Percentiles rank a stretch among this genome's conserved stretches.
phyloP scores from a whole-genome alignment of 2,329 filamentous ascomycete species.

The Epichloe gansuensis region DNA sequence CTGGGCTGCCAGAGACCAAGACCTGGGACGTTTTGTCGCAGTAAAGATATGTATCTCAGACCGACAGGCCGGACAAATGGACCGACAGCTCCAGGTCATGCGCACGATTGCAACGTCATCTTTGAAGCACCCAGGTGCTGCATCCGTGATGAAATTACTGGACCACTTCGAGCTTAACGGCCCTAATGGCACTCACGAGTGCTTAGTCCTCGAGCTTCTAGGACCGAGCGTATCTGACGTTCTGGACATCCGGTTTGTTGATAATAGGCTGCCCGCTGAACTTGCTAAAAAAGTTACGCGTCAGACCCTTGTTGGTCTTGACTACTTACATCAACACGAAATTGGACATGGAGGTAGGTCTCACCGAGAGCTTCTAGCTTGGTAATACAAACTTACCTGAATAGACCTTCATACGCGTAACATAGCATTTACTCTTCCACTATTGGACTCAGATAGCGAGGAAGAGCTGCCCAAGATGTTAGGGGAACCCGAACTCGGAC shows the following conservation, averaged over 20 bases:
- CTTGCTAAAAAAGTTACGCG: neutral
- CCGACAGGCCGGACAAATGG: too few species aligned
- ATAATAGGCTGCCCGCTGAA: neutral
- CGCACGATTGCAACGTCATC: too few species aligned
- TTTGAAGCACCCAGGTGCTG: too few species aligned
- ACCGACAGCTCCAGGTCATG: too few species aligned
- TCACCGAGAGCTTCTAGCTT: too few species aligned
- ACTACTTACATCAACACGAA: neutral
- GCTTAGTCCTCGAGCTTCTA: neutral
- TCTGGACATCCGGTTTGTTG: neutral
- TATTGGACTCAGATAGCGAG: neutral
- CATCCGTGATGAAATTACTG: neutral
- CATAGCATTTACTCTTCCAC: neutral
- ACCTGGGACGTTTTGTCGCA: neutral
- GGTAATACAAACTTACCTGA: too few species aligned
- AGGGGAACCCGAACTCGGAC: too few species aligned
- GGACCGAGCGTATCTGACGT: neutral
- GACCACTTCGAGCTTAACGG: neutral
- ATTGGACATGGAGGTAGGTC: neutral
- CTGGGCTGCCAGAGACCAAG: neutral
- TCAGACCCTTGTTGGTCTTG: neutral
- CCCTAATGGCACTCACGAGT: neutral
- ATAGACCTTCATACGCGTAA: neutral
- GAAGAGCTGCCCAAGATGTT: neutral
- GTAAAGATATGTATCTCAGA: neutral